Evolutionary conservation across 208 protist genomes (phyloP).

Genomic region (Angomonas deanei): DNA sequence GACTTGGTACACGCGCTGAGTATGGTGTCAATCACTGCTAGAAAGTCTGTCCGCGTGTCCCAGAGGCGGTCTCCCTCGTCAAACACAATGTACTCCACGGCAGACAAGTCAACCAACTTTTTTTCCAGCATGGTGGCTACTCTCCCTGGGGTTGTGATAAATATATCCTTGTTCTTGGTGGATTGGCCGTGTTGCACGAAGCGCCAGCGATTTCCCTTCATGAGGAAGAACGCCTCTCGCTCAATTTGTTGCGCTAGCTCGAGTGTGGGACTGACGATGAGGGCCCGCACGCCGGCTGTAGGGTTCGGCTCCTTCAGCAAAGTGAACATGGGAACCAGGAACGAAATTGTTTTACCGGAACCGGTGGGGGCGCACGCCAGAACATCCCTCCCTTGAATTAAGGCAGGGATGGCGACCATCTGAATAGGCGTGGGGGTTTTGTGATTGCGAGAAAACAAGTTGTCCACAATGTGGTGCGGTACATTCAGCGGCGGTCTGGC

Average conservation of each 20-base stretch:
- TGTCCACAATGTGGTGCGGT: conserved; percentile 69
- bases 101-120: conserved; percentile 62
- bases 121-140: conserved; percentile 75
- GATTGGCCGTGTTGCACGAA: conserved; percentile 87
- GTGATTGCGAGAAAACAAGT: conserved; percentile 82
- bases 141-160: conserved; percentile 86
- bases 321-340: conserved; percentile 91
- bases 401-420: conserved; percentile 93
- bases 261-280: conserved; percentile 95
- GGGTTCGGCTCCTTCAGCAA: conserved; percentile 72
- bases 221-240: conserved; percentile 85
- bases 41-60: conserved; percentile 81
- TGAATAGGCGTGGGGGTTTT: conserved; percentile 95
- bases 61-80: conserved; percentile 98
- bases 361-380: conserved; percentile 87
- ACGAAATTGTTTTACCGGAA: conserved; percentile 95
- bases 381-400: conserved; percentile 88
- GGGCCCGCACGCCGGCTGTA: conserved; percentile 78
- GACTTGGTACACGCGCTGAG: conserved; percentile 70
- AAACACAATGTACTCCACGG: conserved; percentile 92
- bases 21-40: conserved; percentile 82
- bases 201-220: conserved; percentile 80
- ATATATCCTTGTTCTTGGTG: conserved; percentile 90
- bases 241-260: conserved; percentile 96
- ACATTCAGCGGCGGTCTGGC: conserved; percentile 73